Conservation (phyloP, 306 rosid genomes). For the Glycine tomentella region DNA sequence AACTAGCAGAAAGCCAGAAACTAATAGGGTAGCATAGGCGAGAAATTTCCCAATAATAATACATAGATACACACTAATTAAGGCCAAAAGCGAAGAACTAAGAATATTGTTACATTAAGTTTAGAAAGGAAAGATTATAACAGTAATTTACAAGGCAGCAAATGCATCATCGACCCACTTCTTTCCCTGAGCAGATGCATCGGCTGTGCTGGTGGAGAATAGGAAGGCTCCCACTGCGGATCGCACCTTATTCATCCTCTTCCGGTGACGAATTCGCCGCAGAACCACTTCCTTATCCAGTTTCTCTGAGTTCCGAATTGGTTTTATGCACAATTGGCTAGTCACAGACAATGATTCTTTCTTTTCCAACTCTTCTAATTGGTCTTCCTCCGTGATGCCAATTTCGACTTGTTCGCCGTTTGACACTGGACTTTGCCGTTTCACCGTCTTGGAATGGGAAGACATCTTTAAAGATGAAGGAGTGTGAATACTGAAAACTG, state of each 20-base stretch:
- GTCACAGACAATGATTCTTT: slow-evolving; percentile 35
- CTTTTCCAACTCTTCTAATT: slow-evolving; percentile 12
- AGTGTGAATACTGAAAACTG: background rate
- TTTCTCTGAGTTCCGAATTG: background rate
- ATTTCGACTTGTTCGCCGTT: slow-evolving; percentile 35
- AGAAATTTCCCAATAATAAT: too few species aligned
- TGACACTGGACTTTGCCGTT: slow-evolving; percentile 8
- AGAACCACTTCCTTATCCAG: slow-evolving; percentile 50
- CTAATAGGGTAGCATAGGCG: background rate
- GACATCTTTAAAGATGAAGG: slow-evolving; percentile 25
- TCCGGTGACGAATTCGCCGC: slow-evolving; percentile 54
- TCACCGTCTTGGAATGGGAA: slow-evolving; percentile 23
- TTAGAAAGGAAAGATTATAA: background rate
- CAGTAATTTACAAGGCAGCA: slow-evolving; percentile 44
- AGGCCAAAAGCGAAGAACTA: too few species aligned
- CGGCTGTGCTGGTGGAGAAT: slow-evolving; percentile 20
- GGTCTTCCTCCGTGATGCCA: slow-evolving; percentile 23
- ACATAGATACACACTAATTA: too few species aligned
- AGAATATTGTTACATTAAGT: background rate
- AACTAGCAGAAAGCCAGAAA: background rate
- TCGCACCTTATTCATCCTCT: slow-evolving; percentile 46
- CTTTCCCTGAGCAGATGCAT: slow-evolving; percentile 15
- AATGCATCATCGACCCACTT: slow-evolving; percentile 54
- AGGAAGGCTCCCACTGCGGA: slow-evolving; percentile 38
- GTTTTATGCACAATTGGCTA: slow-evolving; percentile 45